phyloP scores from a whole-genome alignment of 805 yeast species.

The Saccharomycopsis babjevae region DNA sequence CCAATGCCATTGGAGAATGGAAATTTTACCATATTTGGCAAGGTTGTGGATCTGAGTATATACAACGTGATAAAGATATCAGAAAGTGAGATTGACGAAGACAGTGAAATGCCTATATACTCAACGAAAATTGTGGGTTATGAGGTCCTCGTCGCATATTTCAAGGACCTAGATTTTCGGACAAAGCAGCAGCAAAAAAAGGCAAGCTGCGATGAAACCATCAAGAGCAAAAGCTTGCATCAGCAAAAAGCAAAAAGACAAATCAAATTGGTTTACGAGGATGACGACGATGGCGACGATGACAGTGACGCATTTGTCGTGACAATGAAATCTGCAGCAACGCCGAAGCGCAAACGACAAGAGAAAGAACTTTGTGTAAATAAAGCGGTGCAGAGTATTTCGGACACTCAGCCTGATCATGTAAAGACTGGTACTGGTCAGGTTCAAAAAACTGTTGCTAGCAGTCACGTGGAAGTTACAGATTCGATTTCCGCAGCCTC shows the following conservation, averaged over 20 bases:
- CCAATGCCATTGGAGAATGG: conserved; percentile 36
- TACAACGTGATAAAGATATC: conserved; percentile 42
- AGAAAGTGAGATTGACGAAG: conserved; percentile 35
- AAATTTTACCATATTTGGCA: conserved; percentile 43
- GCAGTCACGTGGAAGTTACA: too few relatives aligned
- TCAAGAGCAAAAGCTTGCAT: conserved; percentile 11
- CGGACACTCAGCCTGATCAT: background rate
- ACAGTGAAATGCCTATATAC: conserved; percentile 36
- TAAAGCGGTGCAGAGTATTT: conserved; percentile 15
- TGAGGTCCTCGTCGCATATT: conserved; percentile 38
- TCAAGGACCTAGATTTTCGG: conserved; percentile 20
- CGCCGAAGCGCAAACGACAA: conserved; percentile 31
- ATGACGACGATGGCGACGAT: conserved; percentile 15
- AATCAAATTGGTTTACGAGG: conserved; percentile 14
- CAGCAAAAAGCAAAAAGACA: conserved; percentile 18
- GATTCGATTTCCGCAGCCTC: too few relatives aligned
- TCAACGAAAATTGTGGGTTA: conserved; percentile 37
- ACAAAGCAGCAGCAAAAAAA: conserved; percentile 14
- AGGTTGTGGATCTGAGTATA: conserved; percentile 44
- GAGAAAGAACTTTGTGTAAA: conserved; percentile 22
- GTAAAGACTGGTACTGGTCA: background rate
- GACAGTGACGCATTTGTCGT: conserved; percentile 8
- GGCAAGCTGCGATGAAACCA: background rate
- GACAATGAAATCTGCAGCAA: background rate
- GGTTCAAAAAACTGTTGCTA: too few relatives aligned